Evolutionary conservation across 805 yeast species (phyloP).

Genomic region (Zygosaccharomyces bisporus): DNA sequence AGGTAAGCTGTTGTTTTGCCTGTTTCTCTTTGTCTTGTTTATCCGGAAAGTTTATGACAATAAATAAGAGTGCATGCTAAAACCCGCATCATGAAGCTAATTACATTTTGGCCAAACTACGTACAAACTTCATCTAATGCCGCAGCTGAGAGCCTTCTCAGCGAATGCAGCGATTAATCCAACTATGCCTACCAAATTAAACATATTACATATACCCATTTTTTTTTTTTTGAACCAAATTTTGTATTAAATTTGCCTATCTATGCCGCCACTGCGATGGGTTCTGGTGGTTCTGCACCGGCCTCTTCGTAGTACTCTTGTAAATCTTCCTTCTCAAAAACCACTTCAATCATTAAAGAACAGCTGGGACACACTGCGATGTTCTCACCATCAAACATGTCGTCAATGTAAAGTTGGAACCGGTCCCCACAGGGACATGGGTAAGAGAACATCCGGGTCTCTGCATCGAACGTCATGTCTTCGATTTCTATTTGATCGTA

Average conservation of each 20-base stretch:
- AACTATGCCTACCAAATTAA: not conserved
- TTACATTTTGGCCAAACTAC: not conserved
- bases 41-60: not conserved
- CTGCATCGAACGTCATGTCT: slow-evolving; percentile 87
- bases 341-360: slow-evolving; percentile 86
- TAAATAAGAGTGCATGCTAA: not conserved
- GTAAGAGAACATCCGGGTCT: slow-evolving; percentile 77
- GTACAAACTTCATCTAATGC: not conserved
- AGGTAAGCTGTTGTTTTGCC: not conserved
- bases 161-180: not conserved
- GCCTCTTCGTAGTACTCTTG: slow-evolving; percentile 41
- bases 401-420: slow-evolving; percentile 82
- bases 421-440: slow-evolving; percentile 99
- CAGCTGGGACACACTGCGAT: slow-evolving; percentile 97
- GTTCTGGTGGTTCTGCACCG: slow-evolving; percentile 31
- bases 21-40: not conserved
- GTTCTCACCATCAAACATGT: slow-evolving; percentile 84
- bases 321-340: slow-evolving; percentile 64
- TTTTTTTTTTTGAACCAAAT: not conserved
- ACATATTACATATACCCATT: not conserved
- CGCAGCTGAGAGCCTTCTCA: not conserved
- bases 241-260: not conserved
- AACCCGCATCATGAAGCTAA: not conserved
- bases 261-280: slow-evolving; percentile 25
- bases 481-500: slow-evolving; percentile 97